phyloP scores from a whole-genome alignment of 2,329 filamentous ascomycete species.

The Pseudogymnoascus pannorum region DNA sequence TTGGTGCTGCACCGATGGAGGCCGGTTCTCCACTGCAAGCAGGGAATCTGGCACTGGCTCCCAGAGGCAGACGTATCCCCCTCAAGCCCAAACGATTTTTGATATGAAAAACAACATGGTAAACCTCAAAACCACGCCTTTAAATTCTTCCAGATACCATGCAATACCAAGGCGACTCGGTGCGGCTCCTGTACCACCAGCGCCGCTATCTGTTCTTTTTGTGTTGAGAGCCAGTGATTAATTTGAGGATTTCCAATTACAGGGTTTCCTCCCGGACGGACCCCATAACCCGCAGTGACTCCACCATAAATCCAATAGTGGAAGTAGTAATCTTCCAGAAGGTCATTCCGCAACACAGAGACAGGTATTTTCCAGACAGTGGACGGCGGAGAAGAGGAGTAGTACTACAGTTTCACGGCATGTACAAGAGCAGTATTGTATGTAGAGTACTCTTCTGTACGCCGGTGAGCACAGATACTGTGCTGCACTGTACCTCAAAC shows the following conservation, averaged over 20 bases:
- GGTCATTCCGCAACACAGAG: slow-evolving; percentile 2
- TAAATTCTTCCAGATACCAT: not conserved
- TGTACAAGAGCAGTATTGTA: not conserved
- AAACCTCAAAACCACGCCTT: not conserved
- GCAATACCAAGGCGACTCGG: not conserved
- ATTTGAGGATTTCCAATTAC: slow-evolving; percentile 6
- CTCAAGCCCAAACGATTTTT: not conserved
- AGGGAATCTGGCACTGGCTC: not conserved
- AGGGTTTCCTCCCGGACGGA: not conserved
- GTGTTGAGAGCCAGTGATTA: not conserved
- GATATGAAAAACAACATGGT: not conserved
- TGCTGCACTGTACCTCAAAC: not conserved
- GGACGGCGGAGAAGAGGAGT: not conserved
- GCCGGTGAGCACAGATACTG: not conserved
- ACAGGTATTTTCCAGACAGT: not conserved
- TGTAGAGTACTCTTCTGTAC: not conserved
- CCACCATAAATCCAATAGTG: slow-evolving; percentile 8
- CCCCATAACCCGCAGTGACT: slow-evolving; percentile 1
- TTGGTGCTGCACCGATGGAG: not conserved
- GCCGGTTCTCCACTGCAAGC: not conserved
- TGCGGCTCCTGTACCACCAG: not conserved
- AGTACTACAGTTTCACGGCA: not conserved
- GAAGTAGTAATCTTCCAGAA: slow-evolving; percentile 8
- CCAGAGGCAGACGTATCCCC: not conserved
- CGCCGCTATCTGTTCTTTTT: not conserved